These are phyloP conservation scores for Colletotrichum sojae DNA, from an alignment of 2,329 filamentous ascomycete genomes.

Conservation along the genomic window DNA sequence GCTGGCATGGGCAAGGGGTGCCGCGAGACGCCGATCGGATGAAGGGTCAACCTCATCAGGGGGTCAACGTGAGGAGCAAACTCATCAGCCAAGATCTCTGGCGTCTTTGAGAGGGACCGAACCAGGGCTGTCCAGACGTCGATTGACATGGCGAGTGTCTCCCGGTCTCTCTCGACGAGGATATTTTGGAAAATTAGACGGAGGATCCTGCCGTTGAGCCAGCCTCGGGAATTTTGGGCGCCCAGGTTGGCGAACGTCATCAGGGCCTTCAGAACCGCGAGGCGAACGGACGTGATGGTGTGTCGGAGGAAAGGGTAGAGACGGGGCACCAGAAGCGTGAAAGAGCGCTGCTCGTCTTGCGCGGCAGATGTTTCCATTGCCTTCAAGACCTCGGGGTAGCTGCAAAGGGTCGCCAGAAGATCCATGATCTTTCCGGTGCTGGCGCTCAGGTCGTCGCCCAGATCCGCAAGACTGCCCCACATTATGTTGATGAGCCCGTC, in stretches of 20 bases:
- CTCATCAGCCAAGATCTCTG: conserved; percentile 77
- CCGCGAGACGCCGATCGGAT: conserved; percentile 92
- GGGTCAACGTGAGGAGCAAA: conserved; percentile 83
- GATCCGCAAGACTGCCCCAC: conserved; percentile 95
- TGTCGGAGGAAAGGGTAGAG: conserved; percentile 97
- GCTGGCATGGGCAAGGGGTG: conserved; percentile 95
- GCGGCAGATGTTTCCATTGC: conserved; percentile 94
- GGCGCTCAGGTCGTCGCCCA: conserved; percentile 97
- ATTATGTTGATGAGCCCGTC: conserved; percentile 92
- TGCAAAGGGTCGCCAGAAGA: conserved; percentile 92
- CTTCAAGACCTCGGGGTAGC: conserved; percentile 91
- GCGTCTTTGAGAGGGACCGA: conserved; percentile 74
- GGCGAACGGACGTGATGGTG: conserved; percentile 95
- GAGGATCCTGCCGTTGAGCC: conserved; percentile 91
- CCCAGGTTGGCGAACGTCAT: conserved; percentile 94
- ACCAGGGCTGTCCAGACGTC: conserved; percentile 90
- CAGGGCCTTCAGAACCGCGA: conserved; percentile 92
- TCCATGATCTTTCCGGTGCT: conserved; percentile 99
- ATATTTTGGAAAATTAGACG: conserved; percentile 96
- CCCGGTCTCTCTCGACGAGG: conserved; percentile 90
- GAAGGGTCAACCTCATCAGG: conserved; percentile 87
- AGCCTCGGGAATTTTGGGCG: conserved; percentile 83
- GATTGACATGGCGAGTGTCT: conserved; percentile 84
- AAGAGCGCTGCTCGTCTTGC: conserved; percentile 87
- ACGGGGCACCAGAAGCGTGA: conserved; percentile 90